Base-by-base conservation (phyloP, 2,329 filamentous ascomycete species). In the Alternaria arborescens region DNA sequence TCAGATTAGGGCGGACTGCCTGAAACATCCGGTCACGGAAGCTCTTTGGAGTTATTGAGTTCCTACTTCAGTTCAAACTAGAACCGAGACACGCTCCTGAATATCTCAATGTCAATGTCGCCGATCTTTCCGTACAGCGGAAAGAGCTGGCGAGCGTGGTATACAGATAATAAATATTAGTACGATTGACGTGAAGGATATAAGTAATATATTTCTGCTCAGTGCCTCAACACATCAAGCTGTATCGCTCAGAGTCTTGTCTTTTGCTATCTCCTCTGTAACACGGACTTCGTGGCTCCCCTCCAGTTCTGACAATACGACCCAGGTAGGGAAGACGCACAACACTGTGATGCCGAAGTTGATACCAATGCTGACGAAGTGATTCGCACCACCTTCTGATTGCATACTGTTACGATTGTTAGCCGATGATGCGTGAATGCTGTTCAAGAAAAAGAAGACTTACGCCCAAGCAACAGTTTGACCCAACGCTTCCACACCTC, bases 381-480 rank as follows among this genome's bases (percentile, higher is more conserved):
- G 74, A 46, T 78, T 78, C 4, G 74, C 75, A 32, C 71, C 70
- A 40, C 75, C 75, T 58, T 78, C 68, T 3, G 69, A 71, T 66
- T 78, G 75, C 75, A 78, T 77, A 5, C 70, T 72, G 16, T 46
- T 8, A 7, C 11, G 12, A 7, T 20, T 34, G 61, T 70, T 65
- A 71, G 65, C 24, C 11, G 18, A 26, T 42, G 43, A 22, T 24
- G 2, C n/a, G 12, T 38, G n/a, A 30, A 36, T 14, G 4, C 20
- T 14, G 6, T 11, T 1, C 4, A 22, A 22, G 8, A 11, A 24
- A 38, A 40, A 26, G 22, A 40, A 52, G 41, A 70, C 69, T 70
- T 70, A 72, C 70, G 75, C 75, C 75, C 75, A 77, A 26, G 75
- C 74, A 20, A 77, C 69, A 3, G 75, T 77, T 64, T 77, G 75